Percentiles rank a stretch among this genome's conserved stretches.
These are phyloP conservation scores for Trichophyton schoenleinii DNA, from an alignment of 2,329 filamentous ascomycete species.

Conservation along the genomic window DNA sequence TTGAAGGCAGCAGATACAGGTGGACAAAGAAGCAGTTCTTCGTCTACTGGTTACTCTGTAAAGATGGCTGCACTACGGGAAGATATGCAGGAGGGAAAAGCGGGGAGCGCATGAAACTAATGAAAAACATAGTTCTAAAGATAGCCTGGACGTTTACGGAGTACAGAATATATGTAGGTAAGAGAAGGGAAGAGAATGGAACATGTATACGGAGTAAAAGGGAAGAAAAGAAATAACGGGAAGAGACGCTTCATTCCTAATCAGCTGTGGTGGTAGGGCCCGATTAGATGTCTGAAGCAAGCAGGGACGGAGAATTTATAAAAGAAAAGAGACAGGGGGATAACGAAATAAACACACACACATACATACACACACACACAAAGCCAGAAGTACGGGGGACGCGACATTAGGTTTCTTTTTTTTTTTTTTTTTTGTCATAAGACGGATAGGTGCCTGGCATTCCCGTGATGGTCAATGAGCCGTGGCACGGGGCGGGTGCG, in stretches of 20 bases:
- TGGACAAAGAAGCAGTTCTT: too few species aligned
- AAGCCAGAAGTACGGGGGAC: neutral
- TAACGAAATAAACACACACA: neutral
- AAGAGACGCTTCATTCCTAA: conserved; percentile 12
- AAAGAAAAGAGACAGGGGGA: neutral
- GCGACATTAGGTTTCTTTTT: neutral
- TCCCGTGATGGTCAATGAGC: neutral
- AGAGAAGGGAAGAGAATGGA: neutral
- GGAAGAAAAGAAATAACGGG: neutral
- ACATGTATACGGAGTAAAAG: neutral
- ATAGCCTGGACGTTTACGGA: neutral
- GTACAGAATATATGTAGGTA: neutral
- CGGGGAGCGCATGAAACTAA: neutral
- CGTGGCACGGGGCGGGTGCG: neutral
- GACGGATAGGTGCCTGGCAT: neutral
- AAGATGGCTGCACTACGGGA: neutral
- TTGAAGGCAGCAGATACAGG: too few species aligned
- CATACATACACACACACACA: neutral
- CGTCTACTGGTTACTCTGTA: too few species aligned
- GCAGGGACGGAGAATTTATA: neutral
- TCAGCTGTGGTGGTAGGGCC: neutral
- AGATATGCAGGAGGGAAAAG: neutral
- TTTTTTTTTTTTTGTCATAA: neutral
- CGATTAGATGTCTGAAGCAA: neutral
- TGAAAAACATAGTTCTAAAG: neutral